Percentiles rank a stretch among this genome's conserved stretches.
These are phyloP conservation scores for Eutrema heterophyllum DNA, from an alignment of 345 rosid species.

Conservation along the genomic window DNA sequence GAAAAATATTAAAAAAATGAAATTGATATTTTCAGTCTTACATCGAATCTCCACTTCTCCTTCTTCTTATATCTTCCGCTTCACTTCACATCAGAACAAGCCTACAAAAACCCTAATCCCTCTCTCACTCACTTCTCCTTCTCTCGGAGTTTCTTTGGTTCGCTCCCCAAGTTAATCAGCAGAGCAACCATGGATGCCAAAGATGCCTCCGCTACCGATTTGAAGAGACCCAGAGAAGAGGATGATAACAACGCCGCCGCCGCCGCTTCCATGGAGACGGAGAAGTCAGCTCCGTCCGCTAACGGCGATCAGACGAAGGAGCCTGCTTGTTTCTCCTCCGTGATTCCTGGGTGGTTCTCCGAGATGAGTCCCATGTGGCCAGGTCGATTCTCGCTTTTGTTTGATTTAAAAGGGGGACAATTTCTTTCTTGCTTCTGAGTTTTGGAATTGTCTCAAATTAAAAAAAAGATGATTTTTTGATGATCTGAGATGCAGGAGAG, in stretches of 20 bases:
- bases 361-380: slow-evolving; percentile 96
- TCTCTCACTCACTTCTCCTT: slow-evolving; percentile 1
- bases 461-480: neutral
- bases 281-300: neutral
- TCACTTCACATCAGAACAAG: slow-evolving; percentile 10
- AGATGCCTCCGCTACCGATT: slow-evolving; percentile 36
- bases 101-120: slow-evolving; percentile 23
- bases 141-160: neutral
- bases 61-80: slow-evolving; percentile 18
- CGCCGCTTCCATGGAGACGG: slow-evolving; percentile 37
- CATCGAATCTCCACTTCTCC: neutral
- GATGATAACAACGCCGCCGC: slow-evolving; percentile 40
- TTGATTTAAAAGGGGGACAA: neutral
- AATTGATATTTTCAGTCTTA: neutral
- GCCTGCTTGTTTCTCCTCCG: slow-evolving; percentile 48
- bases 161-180: neutral
- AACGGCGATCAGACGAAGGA: slow-evolving; percentile 26
- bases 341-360: slow-evolving; percentile 90
- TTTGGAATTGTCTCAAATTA: too few species aligned
- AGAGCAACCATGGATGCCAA: slow-evolving; percentile 17
- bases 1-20: too few species aligned
- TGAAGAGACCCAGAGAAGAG: slow-evolving; percentile 63
- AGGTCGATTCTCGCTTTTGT: slow-evolving; percentile 33
- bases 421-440: too few species aligned
- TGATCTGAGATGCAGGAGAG: slow-evolving; percentile 50